Conservation (phyloP, 371 early-diverging fungal species). For the Nosema granulosis region DNA sequence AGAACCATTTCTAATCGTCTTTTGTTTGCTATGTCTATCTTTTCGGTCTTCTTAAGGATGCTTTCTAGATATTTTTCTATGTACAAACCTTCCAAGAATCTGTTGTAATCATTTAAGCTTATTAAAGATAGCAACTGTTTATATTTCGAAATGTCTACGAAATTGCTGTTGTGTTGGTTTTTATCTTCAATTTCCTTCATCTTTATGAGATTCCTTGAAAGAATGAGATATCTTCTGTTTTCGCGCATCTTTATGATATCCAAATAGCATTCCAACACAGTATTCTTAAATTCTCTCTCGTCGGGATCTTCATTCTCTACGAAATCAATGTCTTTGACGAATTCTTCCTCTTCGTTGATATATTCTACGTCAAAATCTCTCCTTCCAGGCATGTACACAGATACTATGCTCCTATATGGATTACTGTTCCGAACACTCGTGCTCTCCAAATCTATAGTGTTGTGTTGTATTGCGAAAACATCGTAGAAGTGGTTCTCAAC, state of each 20-base stretch:
- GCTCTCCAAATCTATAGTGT: conserved; percentile 72
- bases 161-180: not conserved
- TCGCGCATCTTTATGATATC: conserved; percentile 75
- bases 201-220: conserved; percentile 76
- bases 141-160: conserved; percentile 6
- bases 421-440: not conserved
- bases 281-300: conserved; percentile 78
- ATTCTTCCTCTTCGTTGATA: conserved; percentile 85
- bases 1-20: too few species aligned
- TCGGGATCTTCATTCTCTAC: conserved; percentile 70
- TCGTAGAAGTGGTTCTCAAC: conserved; percentile 82
- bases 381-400: conserved; percentile 91
- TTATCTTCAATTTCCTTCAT: conserved; percentile 74
- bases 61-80: too few species aligned
- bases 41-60: too few species aligned
- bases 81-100: conserved; percentile 6
- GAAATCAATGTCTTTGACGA: conserved; percentile 83
- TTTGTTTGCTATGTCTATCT: too few species aligned
- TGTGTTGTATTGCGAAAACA: conserved; percentile 72
- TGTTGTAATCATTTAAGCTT: not conserved
- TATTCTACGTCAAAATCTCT: conserved; percentile 90
- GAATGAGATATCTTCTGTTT: conserved; percentile 76
- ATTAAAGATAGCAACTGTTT: conserved; percentile 1
- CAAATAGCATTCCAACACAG: conserved; percentile 85
- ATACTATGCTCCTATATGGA: conserved; percentile 40